A percentile compares a stretch with the other conserved stretches of the same genome.
phyloP scores from a whole-genome alignment of 305 asterid genomes.

The Withania somnifera region DNA sequence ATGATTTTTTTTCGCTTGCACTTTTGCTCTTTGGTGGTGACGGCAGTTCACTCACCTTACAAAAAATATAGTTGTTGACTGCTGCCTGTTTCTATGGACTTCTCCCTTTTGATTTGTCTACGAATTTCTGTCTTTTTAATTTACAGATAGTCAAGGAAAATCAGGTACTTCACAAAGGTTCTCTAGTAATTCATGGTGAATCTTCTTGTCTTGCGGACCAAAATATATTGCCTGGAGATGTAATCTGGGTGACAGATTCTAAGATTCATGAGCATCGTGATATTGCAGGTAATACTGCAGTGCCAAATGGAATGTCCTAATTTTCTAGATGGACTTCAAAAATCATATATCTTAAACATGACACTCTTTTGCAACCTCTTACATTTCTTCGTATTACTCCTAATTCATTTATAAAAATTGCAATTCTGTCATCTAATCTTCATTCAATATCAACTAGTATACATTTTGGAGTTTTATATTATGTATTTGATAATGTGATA shows the following conservation, averaged over 20 bases:
- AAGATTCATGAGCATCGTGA: conserved; percentile 95
- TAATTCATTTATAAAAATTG: not conserved
- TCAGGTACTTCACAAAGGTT: conserved; percentile 92
- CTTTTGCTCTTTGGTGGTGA: not conserved
- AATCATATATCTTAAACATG: not conserved
- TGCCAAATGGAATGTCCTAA: not conserved
- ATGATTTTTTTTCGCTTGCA: not conserved
- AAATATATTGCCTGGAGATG: conserved; percentile 86
- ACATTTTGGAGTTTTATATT: not conserved
- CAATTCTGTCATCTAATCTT: not conserved
- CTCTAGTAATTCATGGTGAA: conserved; percentile 55
- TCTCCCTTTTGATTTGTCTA: not conserved
- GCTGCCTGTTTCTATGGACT: conserved; percentile 1
- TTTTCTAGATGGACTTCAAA: conserved; percentile 1
- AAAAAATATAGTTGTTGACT: not conserved
- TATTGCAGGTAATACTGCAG: conserved; percentile 66
- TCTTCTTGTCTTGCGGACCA: conserved; percentile 72
- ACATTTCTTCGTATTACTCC: not conserved
- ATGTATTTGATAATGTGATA: not conserved
- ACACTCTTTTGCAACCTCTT: not conserved
- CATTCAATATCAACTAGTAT: not conserved
- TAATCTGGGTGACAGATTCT: conserved; percentile 91
- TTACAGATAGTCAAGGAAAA: conserved; percentile 90
- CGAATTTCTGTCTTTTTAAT: not conserved
- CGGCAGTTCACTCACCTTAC: not conserved